Percentiles rank a stretch among this genome's conserved stretches.
Conservation (phyloP, 768 basidiomycete species). For the Pleurotus salmoneostramineus region DNA sequence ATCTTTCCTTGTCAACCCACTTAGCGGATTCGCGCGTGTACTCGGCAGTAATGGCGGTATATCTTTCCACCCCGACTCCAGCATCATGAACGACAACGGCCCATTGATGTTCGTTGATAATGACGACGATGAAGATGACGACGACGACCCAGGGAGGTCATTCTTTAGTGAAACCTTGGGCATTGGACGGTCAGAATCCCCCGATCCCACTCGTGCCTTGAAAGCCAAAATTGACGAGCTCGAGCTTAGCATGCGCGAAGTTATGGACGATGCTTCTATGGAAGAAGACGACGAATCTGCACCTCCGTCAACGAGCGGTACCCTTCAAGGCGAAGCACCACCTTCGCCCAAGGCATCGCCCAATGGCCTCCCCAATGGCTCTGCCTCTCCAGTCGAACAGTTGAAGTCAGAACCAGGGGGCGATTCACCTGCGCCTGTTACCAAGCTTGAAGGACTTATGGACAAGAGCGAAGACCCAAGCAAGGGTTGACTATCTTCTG, state of each 20-base stretch:
- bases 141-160: slow-evolving; percentile 44
- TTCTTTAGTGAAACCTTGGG: slow-evolving; percentile 49
- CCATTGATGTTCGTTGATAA: slow-evolving; percentile 64
- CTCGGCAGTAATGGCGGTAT: slow-evolving; percentile 60
- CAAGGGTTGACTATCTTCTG: slow-evolving; percentile 15
- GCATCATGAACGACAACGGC: slow-evolving; percentile 45
- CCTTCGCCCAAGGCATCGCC: slow-evolving; percentile 41
- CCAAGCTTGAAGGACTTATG: slow-evolving; percentile 61
- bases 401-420: slow-evolving; percentile 46
- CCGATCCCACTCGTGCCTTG: slow-evolving; percentile 53
- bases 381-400: slow-evolving; percentile 39
- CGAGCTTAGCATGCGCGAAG: slow-evolving; percentile 42
- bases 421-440: slow-evolving; percentile 48
- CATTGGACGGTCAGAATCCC: slow-evolving; percentile 35
- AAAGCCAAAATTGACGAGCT: slow-evolving; percentile 63
- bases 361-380: slow-evolving; percentile 40
- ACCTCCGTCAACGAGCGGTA: neutral
- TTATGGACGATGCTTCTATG: slow-evolving; percentile 31
- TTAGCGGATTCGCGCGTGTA: slow-evolving; percentile 51
- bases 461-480: slow-evolving; percentile 62
- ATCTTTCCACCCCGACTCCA: slow-evolving; percentile 54
- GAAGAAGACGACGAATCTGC: slow-evolving; percentile 23
- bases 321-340: slow-evolving; percentile 35
- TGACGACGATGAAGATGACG: slow-evolving; percentile 60
- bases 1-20: slow-evolving; percentile 18